phyloP scores from a whole-genome alignment of 768 basidiomycete species.

The Lactifluus subvellereus region DNA sequence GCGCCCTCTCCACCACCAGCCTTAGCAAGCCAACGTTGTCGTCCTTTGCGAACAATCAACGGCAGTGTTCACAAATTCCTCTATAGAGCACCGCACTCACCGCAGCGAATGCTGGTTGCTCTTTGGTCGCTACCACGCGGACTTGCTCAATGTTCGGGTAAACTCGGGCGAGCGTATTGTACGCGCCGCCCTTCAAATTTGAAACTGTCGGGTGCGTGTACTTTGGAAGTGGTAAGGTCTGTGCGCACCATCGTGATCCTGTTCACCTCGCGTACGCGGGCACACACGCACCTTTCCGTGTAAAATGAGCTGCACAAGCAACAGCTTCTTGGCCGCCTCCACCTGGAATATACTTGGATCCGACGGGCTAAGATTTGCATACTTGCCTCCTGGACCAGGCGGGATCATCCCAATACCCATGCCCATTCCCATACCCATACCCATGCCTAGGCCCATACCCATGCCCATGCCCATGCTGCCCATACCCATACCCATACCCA shows the following conservation, averaged over 20 bases:
- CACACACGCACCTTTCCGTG: constrained; percentile 57
- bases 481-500: constrained; percentile 13
- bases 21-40: constrained; percentile 64
- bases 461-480: constrained; percentile 1
- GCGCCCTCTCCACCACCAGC: constrained; percentile 62
- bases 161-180: constrained; percentile 53
- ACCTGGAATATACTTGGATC: constrained; percentile 64
- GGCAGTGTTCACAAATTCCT: neutral
- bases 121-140: constrained; percentile 47
- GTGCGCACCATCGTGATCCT: neutral
- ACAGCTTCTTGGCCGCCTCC: constrained; percentile 82
- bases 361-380: constrained; percentile 27
- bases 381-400: constrained; percentile 11
- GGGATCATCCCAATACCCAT: constrained; percentile 13
- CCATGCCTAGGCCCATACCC: neutral
- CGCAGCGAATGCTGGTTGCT: constrained; percentile 43
- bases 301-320: constrained; percentile 70
- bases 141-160: constrained; percentile 58
- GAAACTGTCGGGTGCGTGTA: constrained; percentile 57
- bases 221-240: constrained; percentile 53
- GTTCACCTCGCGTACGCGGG: neutral
- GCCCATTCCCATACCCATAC: constrained; percentile 16
- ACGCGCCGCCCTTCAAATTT: constrained; percentile 65
- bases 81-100: constrained; percentile 35
- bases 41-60: constrained; percentile 41